These are phyloP conservation scores for Sporothrix curviconia DNA, from an alignment of 2,329 filamentous ascomycete species.

Conservation along the genomic window DNA sequence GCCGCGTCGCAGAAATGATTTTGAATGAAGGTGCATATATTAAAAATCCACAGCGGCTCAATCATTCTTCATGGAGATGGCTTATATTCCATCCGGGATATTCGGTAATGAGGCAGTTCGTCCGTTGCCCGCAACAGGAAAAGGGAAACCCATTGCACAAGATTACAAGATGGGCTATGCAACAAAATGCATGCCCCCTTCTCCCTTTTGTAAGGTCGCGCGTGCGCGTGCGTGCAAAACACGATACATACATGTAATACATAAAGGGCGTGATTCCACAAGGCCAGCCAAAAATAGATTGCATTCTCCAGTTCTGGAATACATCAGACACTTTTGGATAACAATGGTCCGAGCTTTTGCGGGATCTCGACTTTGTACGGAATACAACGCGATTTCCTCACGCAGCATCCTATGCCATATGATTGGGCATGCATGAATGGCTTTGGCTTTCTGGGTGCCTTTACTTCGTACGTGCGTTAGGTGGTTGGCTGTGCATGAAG, in stretches of 20 bases:
- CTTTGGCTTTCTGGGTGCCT: too few relatives aligned
- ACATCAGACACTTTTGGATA: background rate
- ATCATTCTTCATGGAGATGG: background rate
- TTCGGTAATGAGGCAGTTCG: background rate
- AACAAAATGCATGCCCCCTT: background rate
- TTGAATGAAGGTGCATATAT: background rate
- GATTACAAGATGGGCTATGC: too few relatives aligned
- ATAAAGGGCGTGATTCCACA: background rate
- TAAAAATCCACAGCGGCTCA: background rate
- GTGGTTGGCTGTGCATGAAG: too few relatives aligned
- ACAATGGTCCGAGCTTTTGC: background rate
- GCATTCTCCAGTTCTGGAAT: background rate
- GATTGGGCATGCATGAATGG: too few relatives aligned
- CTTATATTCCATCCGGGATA: background rate
- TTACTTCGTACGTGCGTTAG: too few relatives aligned
- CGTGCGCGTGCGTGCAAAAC: background rate
- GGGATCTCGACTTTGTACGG: too few relatives aligned
- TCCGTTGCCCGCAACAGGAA: too few relatives aligned
- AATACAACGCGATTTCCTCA: too few relatives aligned
- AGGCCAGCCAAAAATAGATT: background rate
- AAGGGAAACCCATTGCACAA: too few relatives aligned
- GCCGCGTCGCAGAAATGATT: too few relatives aligned
- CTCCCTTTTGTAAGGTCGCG: background rate
- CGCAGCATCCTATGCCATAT: too few relatives aligned
- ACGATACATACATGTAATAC: background rate